phyloP scores from a whole-genome alignment of 2,329 filamentous ascomycete genomes.

The Periconia macrospinosa region DNA sequence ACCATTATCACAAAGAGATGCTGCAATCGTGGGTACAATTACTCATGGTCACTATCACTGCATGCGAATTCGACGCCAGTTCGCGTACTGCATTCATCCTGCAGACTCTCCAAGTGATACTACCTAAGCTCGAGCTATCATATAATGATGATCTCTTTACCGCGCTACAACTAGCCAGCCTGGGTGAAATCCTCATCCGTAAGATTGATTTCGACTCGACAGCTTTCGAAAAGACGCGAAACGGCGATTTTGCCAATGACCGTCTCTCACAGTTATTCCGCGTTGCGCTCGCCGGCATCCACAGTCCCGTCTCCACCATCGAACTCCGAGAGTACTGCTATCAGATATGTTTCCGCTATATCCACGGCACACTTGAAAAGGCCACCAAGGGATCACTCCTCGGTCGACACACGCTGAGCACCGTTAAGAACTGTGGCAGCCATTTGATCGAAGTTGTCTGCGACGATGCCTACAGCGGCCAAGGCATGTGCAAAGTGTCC shows the following conservation, averaged over 20 bases:
- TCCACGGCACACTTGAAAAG: slow-evolving; percentile 66
- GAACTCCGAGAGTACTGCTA: slow-evolving; percentile 84
- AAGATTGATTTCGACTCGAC: slow-evolving; percentile 64
- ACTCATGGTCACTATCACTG: slow-evolving; percentile 78
- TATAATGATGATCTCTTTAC: slow-evolving; percentile 69
- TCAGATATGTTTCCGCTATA: slow-evolving; percentile 84
- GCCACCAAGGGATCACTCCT: slow-evolving; percentile 38
- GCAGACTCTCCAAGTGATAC: slow-evolving; percentile 81
- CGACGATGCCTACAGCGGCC: slow-evolving; percentile 88
- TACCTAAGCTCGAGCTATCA: slow-evolving; percentile 82
- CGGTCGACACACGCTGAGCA: slow-evolving; percentile 61
- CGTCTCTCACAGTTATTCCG: slow-evolving; percentile 92
- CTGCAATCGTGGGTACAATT: slow-evolving; percentile 84
- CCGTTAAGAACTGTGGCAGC: slow-evolving; percentile 78
- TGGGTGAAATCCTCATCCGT: slow-evolving; percentile 73
- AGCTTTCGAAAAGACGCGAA: slow-evolving; percentile 49
- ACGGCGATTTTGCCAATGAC: slow-evolving; percentile 77
- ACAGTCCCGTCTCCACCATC: slow-evolving; percentile 69
- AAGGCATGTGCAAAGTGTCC: slow-evolving; percentile 78
- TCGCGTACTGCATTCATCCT: slow-evolving; percentile 77
- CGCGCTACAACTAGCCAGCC: slow-evolving; percentile 73
- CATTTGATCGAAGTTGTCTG: slow-evolving; percentile 83
- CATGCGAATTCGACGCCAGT: slow-evolving; percentile 74
- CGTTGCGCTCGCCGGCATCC: slow-evolving; percentile 77
- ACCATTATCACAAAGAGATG: slow-evolving; percentile 62